These are phyloP conservation scores for Bruguiera sexangula DNA, from an alignment of 345 rosid species.

Conservation along the genomic window DNA sequence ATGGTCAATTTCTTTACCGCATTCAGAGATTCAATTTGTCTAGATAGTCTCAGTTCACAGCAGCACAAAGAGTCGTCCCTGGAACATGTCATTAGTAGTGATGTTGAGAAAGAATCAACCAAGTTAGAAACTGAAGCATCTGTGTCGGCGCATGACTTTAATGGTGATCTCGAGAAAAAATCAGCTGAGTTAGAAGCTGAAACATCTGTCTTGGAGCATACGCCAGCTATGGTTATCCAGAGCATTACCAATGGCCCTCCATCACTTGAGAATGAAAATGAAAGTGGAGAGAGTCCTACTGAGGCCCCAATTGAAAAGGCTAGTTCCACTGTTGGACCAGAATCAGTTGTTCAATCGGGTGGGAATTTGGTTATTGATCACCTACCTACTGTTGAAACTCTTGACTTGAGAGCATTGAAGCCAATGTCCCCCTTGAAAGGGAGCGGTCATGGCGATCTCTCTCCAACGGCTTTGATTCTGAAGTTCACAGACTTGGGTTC, in stretches of 20 bases:
- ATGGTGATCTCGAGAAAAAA: slow-evolving; percentile 28
- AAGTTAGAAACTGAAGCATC: slow-evolving; percentile 18
- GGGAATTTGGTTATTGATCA: slow-evolving; percentile 21
- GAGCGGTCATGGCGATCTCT: slow-evolving; percentile 22
- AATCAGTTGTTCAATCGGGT: slow-evolving; percentile 17
- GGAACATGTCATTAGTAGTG: slow-evolving; percentile 22
- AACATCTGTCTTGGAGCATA: slow-evolving; percentile 25
- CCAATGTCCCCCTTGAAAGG: slow-evolving; percentile 14
- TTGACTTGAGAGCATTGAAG: slow-evolving; percentile 21
- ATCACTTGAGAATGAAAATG: slow-evolving; percentile 21
- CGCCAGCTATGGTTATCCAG: slow-evolving; percentile 17
- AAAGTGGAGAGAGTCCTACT: slow-evolving; percentile 21
- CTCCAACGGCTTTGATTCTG: slow-evolving; percentile 51
- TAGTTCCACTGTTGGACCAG: slow-evolving; percentile 12
- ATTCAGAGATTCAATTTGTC: slow-evolving; percentile 38
- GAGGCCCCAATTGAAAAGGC: slow-evolving; percentile 20
- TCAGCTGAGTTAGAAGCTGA: slow-evolving; percentile 13
- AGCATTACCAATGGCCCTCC: slow-evolving; percentile 28
- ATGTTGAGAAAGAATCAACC: slow-evolving; percentile 27
- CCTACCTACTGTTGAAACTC: slow-evolving; percentile 24
- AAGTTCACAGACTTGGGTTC: slow-evolving; percentile 45
- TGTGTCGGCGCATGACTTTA: slow-evolving; percentile 24
- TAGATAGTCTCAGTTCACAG: slow-evolving; percentile 19
- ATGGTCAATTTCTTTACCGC: slow-evolving; percentile 35
- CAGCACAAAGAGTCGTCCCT: slow-evolving; percentile 14